Conservation (phyloP, 2,329 filamentous ascomycete species). For the Aulographum hederae region DNA sequence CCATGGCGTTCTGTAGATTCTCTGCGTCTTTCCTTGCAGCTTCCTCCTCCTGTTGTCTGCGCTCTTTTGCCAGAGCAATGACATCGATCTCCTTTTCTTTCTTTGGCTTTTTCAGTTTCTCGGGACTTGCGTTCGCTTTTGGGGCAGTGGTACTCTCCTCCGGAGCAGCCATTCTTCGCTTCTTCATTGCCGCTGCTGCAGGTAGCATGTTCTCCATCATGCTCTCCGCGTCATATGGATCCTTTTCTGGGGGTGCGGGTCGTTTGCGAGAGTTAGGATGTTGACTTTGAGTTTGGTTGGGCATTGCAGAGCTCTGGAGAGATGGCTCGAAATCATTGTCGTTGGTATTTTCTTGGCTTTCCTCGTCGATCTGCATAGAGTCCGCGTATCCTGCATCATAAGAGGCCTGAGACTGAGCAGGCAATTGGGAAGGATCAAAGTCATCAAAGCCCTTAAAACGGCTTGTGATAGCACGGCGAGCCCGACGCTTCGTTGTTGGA, state of each 20-base stretch:
- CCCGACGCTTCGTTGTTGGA: conserved; percentile 15
- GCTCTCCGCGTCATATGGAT: conserved; percentile 26
- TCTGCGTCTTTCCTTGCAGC: conserved; percentile 45
- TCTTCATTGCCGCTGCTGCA: conserved; percentile 59
- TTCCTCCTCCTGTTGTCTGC: conserved; percentile 33
- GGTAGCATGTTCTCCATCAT: conserved; percentile 58
- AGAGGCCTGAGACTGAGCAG: too few relatives aligned
- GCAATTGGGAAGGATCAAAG: conserved; percentile 10
- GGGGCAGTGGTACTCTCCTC: conserved; percentile 12
- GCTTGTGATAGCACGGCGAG: too few relatives aligned
- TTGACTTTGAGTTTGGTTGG: too few relatives aligned
- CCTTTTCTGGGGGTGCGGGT: not conserved
- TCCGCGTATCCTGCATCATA: too few relatives aligned
- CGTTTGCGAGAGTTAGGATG: not conserved
- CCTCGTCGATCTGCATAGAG: too few relatives aligned
- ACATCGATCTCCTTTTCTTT: conserved; percentile 47
- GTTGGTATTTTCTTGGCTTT: too few relatives aligned
- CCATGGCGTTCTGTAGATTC: conserved; percentile 34
- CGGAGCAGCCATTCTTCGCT: conserved; percentile 53
- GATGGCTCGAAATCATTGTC: too few relatives aligned
- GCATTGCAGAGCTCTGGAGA: too few relatives aligned
- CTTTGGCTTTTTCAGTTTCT: conserved; percentile 29
- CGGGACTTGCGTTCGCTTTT: conserved; percentile 22
- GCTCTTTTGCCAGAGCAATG: conserved; percentile 40
- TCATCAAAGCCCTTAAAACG: conserved; percentile 41